Evolutionary conservation across 208 protist genomes (phyloP), one percentile per base, ranked within the genome.

Genomic region (Leishmania guyanensis): DNA sequence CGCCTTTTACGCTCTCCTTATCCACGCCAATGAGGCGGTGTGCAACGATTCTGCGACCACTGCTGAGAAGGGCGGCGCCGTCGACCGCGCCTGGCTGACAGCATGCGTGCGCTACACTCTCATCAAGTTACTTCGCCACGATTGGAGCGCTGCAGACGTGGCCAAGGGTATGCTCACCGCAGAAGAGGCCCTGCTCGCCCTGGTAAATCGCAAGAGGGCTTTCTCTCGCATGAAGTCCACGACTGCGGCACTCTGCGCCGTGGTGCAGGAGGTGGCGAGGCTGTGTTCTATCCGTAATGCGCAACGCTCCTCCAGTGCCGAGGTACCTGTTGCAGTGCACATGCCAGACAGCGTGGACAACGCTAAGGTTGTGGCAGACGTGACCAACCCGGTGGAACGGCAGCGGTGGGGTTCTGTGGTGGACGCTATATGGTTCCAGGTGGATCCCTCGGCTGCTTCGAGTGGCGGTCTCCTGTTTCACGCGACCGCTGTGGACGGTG

Each of bases 351-450:
- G 71, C 53, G 80, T 68, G 29, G 81, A 87, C 65, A 77, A 90
- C 71, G 73, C 70, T 3, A 48, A 68, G 29, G 78, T 78, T 50
- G 86, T 88, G 66, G 68, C 81, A 8, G 83, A 87, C 62, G 79
- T 86, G 22, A 66, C 86, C 48, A 84, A 83, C 5, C 77, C 84
- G 39, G 82, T 87, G 48, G 92, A 94, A 78, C 64, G 82, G 33
- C 82, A 88, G 65, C 69, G 87, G 8, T 97, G 93, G 93, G 82
- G 86, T 16, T 65, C 83, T 29, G 46, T 97, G 29, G 77, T 92
- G 80, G 93, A 95, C 74, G 93, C 92, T 58, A 43, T 97, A 33
- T 95, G 90, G 93, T 86, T 94, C 53, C 93, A 96, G 79, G 80
- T 77, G 9, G 93, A 95, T 71, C 89, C 91, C 0, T 88, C 88